Conservation (phyloP, 306 rosid genomes). For the Hylodesmum podocarpum region DNA sequence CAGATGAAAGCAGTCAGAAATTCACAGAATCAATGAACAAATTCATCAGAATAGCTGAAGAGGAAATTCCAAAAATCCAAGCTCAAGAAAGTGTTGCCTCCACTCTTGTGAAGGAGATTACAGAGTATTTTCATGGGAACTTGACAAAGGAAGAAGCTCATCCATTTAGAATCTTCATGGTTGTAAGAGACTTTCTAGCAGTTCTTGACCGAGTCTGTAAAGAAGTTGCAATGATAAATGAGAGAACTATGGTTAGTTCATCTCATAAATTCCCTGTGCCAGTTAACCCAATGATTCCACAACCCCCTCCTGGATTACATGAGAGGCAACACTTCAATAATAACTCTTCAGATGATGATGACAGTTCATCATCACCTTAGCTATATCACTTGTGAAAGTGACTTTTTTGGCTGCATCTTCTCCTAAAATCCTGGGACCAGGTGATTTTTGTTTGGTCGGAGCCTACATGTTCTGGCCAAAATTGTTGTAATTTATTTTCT, state of each 20-base stretch:
- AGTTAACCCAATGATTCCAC: slow-evolving; percentile 84
- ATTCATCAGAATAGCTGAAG: slow-evolving; percentile 78
- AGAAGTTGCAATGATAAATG: slow-evolving; percentile 85
- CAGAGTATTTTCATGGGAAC: slow-evolving; percentile 95
- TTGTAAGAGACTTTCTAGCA: slow-evolving; percentile 79
- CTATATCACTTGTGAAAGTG: slow-evolving; percentile 15
- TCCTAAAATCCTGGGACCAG: slow-evolving; percentile 30
- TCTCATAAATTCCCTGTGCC: slow-evolving; percentile 88
- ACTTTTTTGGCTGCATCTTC: slow-evolving; percentile 37
- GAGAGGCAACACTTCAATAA: slow-evolving; percentile 35
- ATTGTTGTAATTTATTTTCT: slow-evolving; percentile 24
- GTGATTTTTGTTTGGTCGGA: slow-evolving; percentile 35
- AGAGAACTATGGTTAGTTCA: slow-evolving; percentile 70
- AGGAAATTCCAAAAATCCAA: slow-evolving; percentile 69
- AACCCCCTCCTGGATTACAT: slow-evolving; percentile 53
- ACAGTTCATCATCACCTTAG: slow-evolving; percentile 47
- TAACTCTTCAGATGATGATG: slow-evolving; percentile 68
- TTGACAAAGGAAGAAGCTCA: slow-evolving; percentile 96
- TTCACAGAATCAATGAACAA: slow-evolving; percentile 67
- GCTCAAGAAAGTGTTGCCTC: slow-evolving; percentile 83
- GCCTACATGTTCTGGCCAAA: slow-evolving; percentile 15
- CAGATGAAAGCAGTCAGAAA: slow-evolving; percentile 40
- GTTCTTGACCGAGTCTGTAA: slow-evolving; percentile 84
- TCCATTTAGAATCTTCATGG: slow-evolving; percentile 87
- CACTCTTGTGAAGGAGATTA: slow-evolving; percentile 87